Evolutionary conservation across 2,329 filamentous ascomycete species (phyloP), one percentile per base, ranked within the genome.

Genomic region (Mycocentrospora acerina): DNA sequence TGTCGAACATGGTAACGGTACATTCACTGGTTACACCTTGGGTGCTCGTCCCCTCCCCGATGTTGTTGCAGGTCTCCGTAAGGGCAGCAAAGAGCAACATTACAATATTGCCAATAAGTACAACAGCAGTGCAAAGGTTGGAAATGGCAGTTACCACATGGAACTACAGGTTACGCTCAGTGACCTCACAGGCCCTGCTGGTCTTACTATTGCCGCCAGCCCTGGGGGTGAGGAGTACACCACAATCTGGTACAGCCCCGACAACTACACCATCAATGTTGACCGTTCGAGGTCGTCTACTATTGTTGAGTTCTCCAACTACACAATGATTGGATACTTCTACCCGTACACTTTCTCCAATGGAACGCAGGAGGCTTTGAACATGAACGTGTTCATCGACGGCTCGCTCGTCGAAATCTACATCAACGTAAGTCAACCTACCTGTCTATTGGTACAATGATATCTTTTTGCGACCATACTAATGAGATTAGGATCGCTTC

Each of bases 351-450:
- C 64, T 4, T 53, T 68, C 32, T 42, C 52, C 31, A 51, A 56
- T 24, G 52, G 59, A n/a, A 62, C 55, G 2, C 51, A 46, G 0
- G 73, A 76, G 49, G 57, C 62, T 13, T 58, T 75, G 22, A 51
- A 57, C 5, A 67, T 74, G 57, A 58, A 73, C 38, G 58, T 76
- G 40, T 75, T 71, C 53, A 48, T 76, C 27, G 73, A 76, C 40
- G 72, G 72, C 16, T 72, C 69, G 1, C 55, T 75, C 16, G 54
- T 74, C 0, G 73, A 76, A 53, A 51, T 76, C 17, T 73, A 71
- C 45, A 55, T 74, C 28, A 75, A 75, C 42, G 58, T 60, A 46
- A 57, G 55, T 51, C 13, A 6, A 5, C 24, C 9, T 12, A 35
- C 13, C 13, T 31, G 8, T 5, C 12, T 13, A 16, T n/a, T 22